Evolutionary conservation across 192 early-diverging fungal species (phyloP).

Genomic region (Mortierella hygrophila): DNA sequence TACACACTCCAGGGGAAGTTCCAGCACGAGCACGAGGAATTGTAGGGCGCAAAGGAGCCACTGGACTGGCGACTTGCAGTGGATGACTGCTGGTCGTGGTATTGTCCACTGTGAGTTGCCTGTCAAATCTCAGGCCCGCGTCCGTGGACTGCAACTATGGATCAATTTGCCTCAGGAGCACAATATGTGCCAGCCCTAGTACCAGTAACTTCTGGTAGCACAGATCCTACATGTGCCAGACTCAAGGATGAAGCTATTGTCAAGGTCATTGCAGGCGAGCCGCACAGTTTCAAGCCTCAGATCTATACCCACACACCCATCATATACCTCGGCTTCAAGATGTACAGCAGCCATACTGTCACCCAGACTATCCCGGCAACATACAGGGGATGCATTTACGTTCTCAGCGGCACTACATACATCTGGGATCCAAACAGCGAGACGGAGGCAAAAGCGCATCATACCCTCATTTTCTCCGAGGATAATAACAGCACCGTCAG

Average conservation of each 20-base stretch:
- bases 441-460: constrained; percentile 5
- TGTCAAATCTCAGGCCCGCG: constrained; percentile 12
- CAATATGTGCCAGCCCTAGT: constrained; percentile 14
- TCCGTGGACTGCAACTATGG: constrained; percentile 73
- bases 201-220: constrained; percentile 51
- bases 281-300: constrained; percentile 21
- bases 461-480: constrained; percentile 20
- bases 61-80: too few species aligned
- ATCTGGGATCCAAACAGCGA: constrained; percentile 13
- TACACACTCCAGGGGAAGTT: too few species aligned
- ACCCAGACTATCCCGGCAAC: constrained; percentile 28
- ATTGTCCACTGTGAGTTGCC: too few species aligned
- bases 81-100: too few species aligned
- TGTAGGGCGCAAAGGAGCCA: too few species aligned
- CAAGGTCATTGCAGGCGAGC: constrained; percentile 42
- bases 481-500: constrained; percentile 18
- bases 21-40: too few species aligned
- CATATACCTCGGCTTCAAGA: constrained; percentile 33
- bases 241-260: constrained; percentile 1
- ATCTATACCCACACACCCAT: constrained; percentile 40
- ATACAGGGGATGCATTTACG: constrained; percentile 33
- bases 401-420: constrained; percentile 18
- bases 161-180: constrained; percentile 69
- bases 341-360: background rate
- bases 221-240: constrained; percentile 43